Base-by-base conservation (phyloP, 768 basidiomycete genomes). In the Lepiota venenata region DNA sequence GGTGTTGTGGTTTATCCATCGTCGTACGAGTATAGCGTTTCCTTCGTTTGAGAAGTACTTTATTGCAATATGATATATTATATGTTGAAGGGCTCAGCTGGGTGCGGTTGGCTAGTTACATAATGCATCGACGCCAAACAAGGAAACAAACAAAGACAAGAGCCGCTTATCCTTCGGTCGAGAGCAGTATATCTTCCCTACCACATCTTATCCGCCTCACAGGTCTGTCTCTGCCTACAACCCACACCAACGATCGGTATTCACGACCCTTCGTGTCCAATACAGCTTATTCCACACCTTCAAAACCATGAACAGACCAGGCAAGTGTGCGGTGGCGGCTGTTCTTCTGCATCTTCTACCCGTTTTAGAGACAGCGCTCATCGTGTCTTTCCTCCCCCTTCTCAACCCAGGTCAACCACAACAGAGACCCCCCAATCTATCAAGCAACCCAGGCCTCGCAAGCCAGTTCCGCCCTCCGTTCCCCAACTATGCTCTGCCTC, bases 361-460 rank as follows among this genome's bases (percentile, higher is more conserved):
- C 35, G 44, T 50, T 41, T 32, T 50, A 37, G 50, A 58, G 47
- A 39, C 39, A 51, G 32, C 47, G 42, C 55, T 61, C 64, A 64
- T 68, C 63, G 51, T 54, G n/a, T n/a, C n/a, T n/a, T n/a, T n/a
- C n/a, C n/a, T n/a, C n/a, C n/a, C n/a, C n/a, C 53, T 56, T 56
- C 67, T 62, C 43, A 51, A 48, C 63, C 56, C 67, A 90, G 87
- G 87, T 64, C 88, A 89, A 80, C 87, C 88, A 50, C 87, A 86
- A 63, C 88, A 90, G 69, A 78, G 88, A 68, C 87, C 88, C 47
- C 87, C 89, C 59, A 87, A 79, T 69, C 80, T 90, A 55, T 78
- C 80, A 9, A 82, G 85, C 27, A 84, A 83, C 56, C 79, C 87
- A 56, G 73, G 72, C 37, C 77, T 88, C 56, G 74, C 80, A 10